These are phyloP conservation scores for Rhizophora mangle DNA, from an alignment of 345 rosid genomes.

Conservation along the genomic window DNA sequence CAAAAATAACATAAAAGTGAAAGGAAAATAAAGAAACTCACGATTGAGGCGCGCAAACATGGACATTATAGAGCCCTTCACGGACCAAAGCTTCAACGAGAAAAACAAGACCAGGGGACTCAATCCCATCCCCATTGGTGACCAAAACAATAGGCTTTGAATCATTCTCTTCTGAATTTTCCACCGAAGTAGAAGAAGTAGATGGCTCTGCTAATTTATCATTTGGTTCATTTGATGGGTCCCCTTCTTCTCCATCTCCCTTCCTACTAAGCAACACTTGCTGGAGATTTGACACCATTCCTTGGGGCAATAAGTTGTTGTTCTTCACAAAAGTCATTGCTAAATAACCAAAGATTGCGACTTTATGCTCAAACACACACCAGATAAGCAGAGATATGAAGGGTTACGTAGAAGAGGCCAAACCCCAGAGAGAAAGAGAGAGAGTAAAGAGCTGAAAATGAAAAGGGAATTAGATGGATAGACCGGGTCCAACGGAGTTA, in stretches of 20 bases:
- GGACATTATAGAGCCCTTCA: conserved; percentile 24
- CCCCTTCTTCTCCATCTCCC: conserved; percentile 5
- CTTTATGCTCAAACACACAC: neutral
- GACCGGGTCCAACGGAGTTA: conserved; percentile 1
- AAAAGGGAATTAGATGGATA: neutral
- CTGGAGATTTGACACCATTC: conserved; percentile 36
- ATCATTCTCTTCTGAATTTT: neutral
- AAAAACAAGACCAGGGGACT: conserved; percentile 34
- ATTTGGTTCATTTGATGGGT: neutral
- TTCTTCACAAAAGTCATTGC: conserved; percentile 24
- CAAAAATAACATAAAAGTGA: neutral
- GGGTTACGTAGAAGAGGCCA: neutral
- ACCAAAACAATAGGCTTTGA: conserved; percentile 25
- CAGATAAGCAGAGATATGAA: neutral
- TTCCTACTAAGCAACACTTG: conserved; percentile 26
- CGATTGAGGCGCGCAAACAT: conserved; percentile 44
- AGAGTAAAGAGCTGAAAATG: neutral
- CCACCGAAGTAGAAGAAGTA: neutral
- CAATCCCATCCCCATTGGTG: conserved; percentile 42
- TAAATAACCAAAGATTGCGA: neutral
- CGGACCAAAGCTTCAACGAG: conserved; percentile 32
- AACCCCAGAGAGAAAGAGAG: neutral
- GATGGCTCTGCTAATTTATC: neutral
- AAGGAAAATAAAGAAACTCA: conserved; percentile 9
- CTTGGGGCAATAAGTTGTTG: conserved; percentile 36